phyloP scores from a whole-genome alignment of 768 basidiomycete genomes.

The Mrakia gelida region DNA sequence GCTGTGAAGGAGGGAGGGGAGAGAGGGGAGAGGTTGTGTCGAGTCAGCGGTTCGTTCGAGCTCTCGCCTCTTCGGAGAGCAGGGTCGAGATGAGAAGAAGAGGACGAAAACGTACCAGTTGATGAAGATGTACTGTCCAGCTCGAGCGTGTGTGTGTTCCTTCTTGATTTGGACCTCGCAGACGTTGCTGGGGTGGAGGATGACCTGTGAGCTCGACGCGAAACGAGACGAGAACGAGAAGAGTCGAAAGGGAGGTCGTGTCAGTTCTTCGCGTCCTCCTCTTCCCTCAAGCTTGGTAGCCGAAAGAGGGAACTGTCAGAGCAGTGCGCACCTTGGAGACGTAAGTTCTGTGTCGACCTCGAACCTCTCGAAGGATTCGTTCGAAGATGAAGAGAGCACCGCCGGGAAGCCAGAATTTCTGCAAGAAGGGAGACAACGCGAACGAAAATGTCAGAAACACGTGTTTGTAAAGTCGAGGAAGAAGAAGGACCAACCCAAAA shows the following conservation, averaged over 20 bases:
- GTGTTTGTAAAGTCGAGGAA: neutral
- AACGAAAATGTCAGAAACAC: neutral
- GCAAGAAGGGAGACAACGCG: neutral
- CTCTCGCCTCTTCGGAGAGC: no score
- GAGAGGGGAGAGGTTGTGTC: neutral
- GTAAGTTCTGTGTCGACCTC: slow-evolving; percentile 77
- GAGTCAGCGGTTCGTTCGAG: neutral
- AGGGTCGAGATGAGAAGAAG: neutral
- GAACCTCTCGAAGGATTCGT: slow-evolving; percentile 84
- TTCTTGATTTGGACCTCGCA: slow-evolving; percentile 97
- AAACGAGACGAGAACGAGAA: neutral
- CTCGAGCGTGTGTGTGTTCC: slow-evolving; percentile 74
- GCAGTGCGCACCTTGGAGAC: slow-evolving; percentile 61
- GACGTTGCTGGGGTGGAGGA: slow-evolving; percentile 90
- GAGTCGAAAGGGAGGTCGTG: neutral
- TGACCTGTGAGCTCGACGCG: slow-evolving; percentile 50
- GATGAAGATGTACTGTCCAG: slow-evolving; percentile 91
- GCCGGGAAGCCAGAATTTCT: slow-evolving; percentile 44
- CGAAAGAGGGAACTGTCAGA: no score
- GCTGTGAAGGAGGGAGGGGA: slow-evolving; percentile 41
- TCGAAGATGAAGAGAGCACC: slow-evolving; percentile 72
- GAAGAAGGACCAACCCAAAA: slow-evolving; percentile 70
- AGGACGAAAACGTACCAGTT: slow-evolving; percentile 41
- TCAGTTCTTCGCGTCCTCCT: neutral
- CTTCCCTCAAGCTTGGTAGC: no score